Percentiles rank a stretch among this genome's conserved stretches.
phyloP scores from a whole-genome alignment of 805 yeast genomes.

The Millerozyma miso region DNA sequence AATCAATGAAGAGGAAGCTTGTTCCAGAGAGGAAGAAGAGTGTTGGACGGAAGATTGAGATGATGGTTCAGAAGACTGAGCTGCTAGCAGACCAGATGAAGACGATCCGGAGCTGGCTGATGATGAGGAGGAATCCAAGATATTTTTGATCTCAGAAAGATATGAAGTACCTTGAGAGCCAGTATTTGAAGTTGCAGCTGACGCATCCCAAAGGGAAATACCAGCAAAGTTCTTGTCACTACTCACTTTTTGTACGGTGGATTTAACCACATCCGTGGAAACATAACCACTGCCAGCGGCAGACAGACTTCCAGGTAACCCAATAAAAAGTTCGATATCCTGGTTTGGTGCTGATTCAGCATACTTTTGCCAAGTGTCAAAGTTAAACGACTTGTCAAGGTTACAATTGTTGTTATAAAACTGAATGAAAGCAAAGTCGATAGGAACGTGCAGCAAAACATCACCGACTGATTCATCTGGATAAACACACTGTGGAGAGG shows the following conservation, averaged over 20 bases:
- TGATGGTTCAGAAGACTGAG: background rate
- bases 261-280: constrained; percentile 15
- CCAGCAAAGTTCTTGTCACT: constrained; percentile 30
- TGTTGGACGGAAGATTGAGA: background rate
- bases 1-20: background rate
- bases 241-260: constrained; percentile 12
- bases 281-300: constrained; percentile 42
- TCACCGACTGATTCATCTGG: constrained; percentile 55
- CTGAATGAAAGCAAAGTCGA: constrained; percentile 82
- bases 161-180: constrained; percentile 15
- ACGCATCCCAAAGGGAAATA: constrained; percentile 34
- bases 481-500: constrained; percentile 89
- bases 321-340: constrained; percentile 65
- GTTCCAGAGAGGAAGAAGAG: background rate
- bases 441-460: constrained; percentile 42
- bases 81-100: background rate
- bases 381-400: constrained; percentile 46
- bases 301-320: constrained; percentile 56
- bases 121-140: background rate
- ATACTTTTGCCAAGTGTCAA: constrained; percentile 66
- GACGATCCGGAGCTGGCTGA: background rate
- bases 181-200: constrained; percentile 20
- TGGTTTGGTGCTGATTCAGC: constrained; percentile 58
- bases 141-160: constrained; percentile 17
- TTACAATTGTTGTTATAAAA: constrained; percentile 84